Evolutionary conservation across 176 grass and related monocot genomes (phyloP), one percentile per base, ranked within the genome.

Genomic region (Alopecurus myosuroides): DNA sequence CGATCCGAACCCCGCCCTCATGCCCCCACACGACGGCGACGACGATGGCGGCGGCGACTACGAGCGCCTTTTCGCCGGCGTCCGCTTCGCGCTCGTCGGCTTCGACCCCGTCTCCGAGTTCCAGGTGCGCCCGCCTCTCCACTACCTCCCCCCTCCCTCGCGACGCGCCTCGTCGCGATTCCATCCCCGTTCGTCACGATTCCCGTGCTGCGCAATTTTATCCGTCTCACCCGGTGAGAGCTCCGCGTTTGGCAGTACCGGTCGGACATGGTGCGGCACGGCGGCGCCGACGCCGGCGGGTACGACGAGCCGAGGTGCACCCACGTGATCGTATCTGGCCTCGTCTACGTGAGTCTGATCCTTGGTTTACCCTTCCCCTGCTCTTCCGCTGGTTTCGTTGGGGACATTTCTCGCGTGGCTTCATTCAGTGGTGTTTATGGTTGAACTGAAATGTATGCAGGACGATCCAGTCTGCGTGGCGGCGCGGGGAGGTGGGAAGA

Each of bases 71-170:
- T 95, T 98, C 85, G 80, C 85, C 34, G 91, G 91, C 45, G 82
- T 98, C 70, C 87, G 91, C 76, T 98, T 98, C 81, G 87, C 89
- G 61, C 93, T 98, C 74, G 63, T 88, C 70, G 95, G 95, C 39
- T 98, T 98, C 78, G 93, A 98, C 83, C 57, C 86, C 48, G 69
- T 88, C 36, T 92, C 96, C 76, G 82, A 86, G 77, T 61, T 89
- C 74, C 91, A 95, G 89, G 96, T 98, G 67, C 29, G 31, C 33
- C 31, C 23, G 26, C 33, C 52, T 25, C 48, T n/a, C n/a, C n/a
- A n/a, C n/a, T n/a, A n/a, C 56, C 7, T 39, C 70, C 25, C 20
- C 5, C 8, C 61, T 26, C 30, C 44, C 1, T 37, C 23, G 4
- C 51, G 11, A 4, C 39, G 9, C 36, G 19, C 4, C 2, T 63